These are phyloP conservation scores for Diaporthe velutina DNA, from an alignment of 2,329 filamentous ascomycete genomes.

Conservation along the genomic window DNA sequence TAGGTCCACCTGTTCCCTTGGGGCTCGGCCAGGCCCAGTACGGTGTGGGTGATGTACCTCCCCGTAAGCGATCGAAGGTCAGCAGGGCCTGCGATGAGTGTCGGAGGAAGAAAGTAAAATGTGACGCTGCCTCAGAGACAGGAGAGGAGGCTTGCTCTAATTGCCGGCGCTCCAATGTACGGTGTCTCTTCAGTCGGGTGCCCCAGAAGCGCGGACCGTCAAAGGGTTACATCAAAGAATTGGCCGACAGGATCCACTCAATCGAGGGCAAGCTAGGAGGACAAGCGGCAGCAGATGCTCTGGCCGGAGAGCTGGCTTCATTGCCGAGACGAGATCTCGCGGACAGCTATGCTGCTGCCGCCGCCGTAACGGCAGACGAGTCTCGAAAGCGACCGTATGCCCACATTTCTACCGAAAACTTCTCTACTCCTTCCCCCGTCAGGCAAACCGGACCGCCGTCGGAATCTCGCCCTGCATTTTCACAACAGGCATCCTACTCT, in stretches of 20 bases:
- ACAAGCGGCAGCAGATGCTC: slow-evolving; percentile 59
- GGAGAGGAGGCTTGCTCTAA: slow-evolving; percentile 83
- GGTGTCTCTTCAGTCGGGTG: slow-evolving; percentile 87
- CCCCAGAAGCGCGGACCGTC: slow-evolving; percentile 91
- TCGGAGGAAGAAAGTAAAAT: slow-evolving; percentile 89
- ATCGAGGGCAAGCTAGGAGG: slow-evolving; percentile 81
- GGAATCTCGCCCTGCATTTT: slow-evolving; percentile 60
- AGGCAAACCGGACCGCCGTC: slow-evolving; percentile 62
- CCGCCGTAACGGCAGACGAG: slow-evolving; percentile 58
- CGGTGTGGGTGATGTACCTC: slow-evolving; percentile 67
- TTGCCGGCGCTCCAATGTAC: slow-evolving; percentile 81
- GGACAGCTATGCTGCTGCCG: slow-evolving; percentile 62
- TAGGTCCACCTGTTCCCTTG: slow-evolving; percentile 51
- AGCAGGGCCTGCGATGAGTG: slow-evolving; percentile 92
- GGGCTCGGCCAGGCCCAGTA: slow-evolving; percentile 61
- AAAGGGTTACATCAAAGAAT: slow-evolving; percentile 95
- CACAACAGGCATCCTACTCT: slow-evolving; percentile 54
- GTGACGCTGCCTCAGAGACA: slow-evolving; percentile 82
- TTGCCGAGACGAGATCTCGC: slow-evolving; percentile 54
- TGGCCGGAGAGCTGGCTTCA: slow-evolving; percentile 54
- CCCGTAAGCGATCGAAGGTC: slow-evolving; percentile 85
- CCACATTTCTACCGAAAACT: slow-evolving; percentile 58
- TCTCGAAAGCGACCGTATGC: slow-evolving; percentile 62
- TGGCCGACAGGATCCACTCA: slow-evolving; percentile 85
- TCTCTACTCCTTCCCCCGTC: slow-evolving; percentile 54